Evolutionary conservation across 139 green algal genomes (phyloP).

Genomic region (Chlamydomonas schloesseri): DNA sequence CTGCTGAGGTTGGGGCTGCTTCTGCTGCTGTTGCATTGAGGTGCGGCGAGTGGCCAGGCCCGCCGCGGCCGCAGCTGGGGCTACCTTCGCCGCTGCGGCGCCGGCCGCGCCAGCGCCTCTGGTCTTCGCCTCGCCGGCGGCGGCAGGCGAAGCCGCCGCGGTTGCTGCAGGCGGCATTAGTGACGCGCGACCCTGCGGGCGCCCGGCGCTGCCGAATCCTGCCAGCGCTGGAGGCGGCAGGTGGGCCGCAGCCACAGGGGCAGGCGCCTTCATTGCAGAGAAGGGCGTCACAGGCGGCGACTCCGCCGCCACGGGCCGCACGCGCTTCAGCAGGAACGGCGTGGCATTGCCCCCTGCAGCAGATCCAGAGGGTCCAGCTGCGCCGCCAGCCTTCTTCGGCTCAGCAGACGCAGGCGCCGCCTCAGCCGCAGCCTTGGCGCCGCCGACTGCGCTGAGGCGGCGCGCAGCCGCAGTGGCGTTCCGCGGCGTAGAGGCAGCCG

Average conservation of each 20-base stretch:
- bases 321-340: constrained; percentile 24
- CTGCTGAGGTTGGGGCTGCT: background rate
- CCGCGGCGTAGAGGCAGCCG: too few species aligned
- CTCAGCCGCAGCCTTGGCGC: too few species aligned
- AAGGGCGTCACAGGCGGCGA: constrained; percentile 28
- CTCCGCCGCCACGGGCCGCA: background rate
- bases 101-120: too few species aligned
- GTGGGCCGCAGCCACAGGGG: background rate
- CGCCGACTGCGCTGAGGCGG: too few species aligned
- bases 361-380: too few species aligned
- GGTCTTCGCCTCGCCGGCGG: background rate
- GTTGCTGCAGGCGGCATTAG: too few species aligned
- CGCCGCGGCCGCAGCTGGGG: background rate
- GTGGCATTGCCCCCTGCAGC: background rate
- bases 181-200: background rate
- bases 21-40: background rate
- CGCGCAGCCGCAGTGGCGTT: too few species aligned
- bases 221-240: too few species aligned
- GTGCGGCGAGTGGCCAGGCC: too few species aligned
- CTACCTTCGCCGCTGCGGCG: background rate
- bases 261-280: background rate
- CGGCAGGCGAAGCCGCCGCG: too few species aligned
- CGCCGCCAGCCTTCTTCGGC: too few species aligned
- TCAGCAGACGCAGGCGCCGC: too few species aligned
- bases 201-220: background rate